Evolutionary conservation across 1,139 yeast species (phyloP), one percentile per base, ranked within the genome.

Genomic region (Lodderomyces parapsilosis): DNA sequence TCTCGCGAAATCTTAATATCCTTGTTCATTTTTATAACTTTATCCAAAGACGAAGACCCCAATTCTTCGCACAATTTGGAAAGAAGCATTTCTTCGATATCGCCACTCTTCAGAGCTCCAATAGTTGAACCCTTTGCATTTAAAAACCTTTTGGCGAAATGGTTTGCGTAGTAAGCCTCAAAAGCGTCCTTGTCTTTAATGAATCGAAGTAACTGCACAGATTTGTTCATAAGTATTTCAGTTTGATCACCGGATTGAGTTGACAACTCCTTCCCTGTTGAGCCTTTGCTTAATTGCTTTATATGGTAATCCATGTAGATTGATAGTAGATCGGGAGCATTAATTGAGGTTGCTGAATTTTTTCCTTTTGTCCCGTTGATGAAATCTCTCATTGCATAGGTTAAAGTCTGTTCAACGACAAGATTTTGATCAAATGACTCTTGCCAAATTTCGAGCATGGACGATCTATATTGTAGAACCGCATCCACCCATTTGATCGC

Each of bases 101-200:
- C 94, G 4, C 74, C 63, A 0, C 83, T 78, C 6, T 51, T 42
- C 4, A 48, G 51, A 8, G 48, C 47, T 2, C 46, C 43, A 35
- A 49, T 53, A 2, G 59, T 47, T 18, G 57, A 49, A 1, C 62
- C 60, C 47, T 76, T 78, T 11, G 74, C 55, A 45, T 75, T 80
- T 45, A 87, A 82, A 43, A 93, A 71, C 46, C 99, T 70, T 58
- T 88, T 89, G 1, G 98, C 97, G 50, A 93, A 74, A 65, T 89
- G 96, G 43, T 85, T 86, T 53, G 91, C 91, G 63, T 89, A 93
- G 50, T 86, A 83, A 27, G 80, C 82, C 60, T 89, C 96, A 63
- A 93, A 93, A 31, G 88, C 71, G 62, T 93, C 98, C 58, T 89
- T 91, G 54, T 93, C 97, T 43, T 80, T 74, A 34, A 93, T 74